A percentile compares a stretch with the other conserved stretches of the same genome.
phyloP scores from a whole-genome alignment of 2,329 filamentous ascomycete species.

The Penicillium paneum region DNA sequence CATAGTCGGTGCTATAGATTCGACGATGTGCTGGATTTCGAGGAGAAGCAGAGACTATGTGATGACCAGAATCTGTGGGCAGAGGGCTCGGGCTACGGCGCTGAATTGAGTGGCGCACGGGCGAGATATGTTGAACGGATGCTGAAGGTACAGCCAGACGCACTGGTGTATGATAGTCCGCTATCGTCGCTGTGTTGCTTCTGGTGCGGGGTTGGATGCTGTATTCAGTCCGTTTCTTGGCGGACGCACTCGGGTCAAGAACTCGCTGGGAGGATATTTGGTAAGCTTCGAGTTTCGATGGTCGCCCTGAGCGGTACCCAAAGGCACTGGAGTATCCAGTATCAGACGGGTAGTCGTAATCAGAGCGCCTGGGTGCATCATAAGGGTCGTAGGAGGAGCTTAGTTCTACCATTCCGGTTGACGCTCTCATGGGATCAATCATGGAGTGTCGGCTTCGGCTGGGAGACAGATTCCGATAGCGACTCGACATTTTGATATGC shows the following conservation, averaged over 20 bases:
- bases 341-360: conserved; percentile 35
- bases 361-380: conserved; percentile 28
- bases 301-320: conserved; percentile 25
- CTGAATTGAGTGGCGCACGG: conserved; percentile 29
- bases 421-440: conserved; percentile 40
- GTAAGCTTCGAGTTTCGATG: conserved; percentile 33
- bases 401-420: conserved; percentile 40
- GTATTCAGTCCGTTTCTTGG: conserved; percentile 39
- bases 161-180: conserved; percentile 27
- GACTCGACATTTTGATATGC: conserved; percentile 30
- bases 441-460: conserved; percentile 27
- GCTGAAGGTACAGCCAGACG: conserved; percentile 30
- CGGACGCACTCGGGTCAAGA: conserved; percentile 29
- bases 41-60: conserved; percentile 34
- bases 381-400: conserved; percentile 36
- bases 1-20: conserved; percentile 34
- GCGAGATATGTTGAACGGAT: conserved; percentile 21
- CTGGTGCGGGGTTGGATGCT: conserved; percentile 33
- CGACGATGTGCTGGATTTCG: conserved; percentile 30
- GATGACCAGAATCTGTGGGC: conserved; percentile 31
- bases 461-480: conserved; percentile 37
- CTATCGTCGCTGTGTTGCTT: conserved; percentile 34
- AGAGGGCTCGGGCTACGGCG: conserved; percentile 35
- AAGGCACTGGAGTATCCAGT: conserved; percentile 28
- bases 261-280: conserved; percentile 34